Percentiles rank a stretch among this genome's conserved stretches.
phyloP scores from a whole-genome alignment of 805 yeast genomes.

The Cyberlindnera xishuangbannaensis region DNA sequence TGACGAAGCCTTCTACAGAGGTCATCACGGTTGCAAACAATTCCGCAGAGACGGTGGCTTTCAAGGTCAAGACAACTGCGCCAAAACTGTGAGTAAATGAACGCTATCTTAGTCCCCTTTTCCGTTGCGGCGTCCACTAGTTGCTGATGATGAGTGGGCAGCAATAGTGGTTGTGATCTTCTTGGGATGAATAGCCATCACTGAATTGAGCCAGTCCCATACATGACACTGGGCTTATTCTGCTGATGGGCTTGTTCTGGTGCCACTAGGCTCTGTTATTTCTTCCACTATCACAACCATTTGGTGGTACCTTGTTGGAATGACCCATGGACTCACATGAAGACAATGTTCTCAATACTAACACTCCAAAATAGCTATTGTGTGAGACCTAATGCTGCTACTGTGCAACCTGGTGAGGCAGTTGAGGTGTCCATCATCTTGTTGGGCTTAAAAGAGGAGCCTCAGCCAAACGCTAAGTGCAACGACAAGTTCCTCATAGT shows the following conservation, averaged over 20 bases:
- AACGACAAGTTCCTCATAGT: slow-evolving; percentile 91
- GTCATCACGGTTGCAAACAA: slow-evolving; percentile 47
- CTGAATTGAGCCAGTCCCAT: too few species aligned
- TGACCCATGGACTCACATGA: too few species aligned
- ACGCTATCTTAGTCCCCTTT: neutral
- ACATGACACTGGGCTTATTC: too few species aligned
- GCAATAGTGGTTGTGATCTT: too few species aligned
- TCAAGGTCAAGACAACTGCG: slow-evolving; percentile 97
- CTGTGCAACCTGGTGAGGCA: slow-evolving; percentile 67
- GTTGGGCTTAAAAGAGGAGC: slow-evolving; percentile 76
- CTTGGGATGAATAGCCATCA: too few species aligned
- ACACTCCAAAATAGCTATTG: slow-evolving; percentile 42
- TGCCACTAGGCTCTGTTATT: too few species aligned
- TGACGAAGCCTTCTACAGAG: slow-evolving; percentile 66
- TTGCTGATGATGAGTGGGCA: too few species aligned
- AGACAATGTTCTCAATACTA: too few species aligned
- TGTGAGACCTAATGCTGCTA: slow-evolving; percentile 91
- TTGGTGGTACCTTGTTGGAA: too few species aligned
- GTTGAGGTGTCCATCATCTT: slow-evolving; percentile 75
- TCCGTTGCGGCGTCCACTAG: too few species aligned
- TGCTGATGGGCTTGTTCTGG: too few species aligned
- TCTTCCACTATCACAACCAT: too few species aligned
- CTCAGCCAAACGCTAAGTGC: slow-evolving; percentile 67
- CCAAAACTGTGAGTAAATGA: slow-evolving; percentile 59
- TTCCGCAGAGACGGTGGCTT: slow-evolving; percentile 60